Evolutionary conservation across 2,329 filamentous ascomycete species (phyloP), one percentile per base, ranked within the genome.

Genomic region (Botrytis medusae): DNA sequence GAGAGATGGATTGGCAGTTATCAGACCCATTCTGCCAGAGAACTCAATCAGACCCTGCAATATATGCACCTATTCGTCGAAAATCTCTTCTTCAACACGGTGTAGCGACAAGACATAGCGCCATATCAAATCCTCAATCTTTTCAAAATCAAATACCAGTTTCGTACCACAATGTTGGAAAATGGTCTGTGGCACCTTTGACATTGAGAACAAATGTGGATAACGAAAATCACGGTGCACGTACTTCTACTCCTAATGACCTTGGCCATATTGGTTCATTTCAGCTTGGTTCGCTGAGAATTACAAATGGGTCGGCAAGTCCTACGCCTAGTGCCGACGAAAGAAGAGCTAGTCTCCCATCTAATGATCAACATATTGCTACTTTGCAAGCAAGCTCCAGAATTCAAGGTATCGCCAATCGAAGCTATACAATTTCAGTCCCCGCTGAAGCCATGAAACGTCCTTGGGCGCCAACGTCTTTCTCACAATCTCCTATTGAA

Each of bases 221-320:
- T 25, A 61, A 46, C 40, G 48, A 69, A 61, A 69, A 57, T 48
- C 48, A 37, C 20, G 72, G 48, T 29, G 72, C 77, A n/a, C 76
- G 80, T 71, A 77, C 78, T 25, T 75, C 77, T 72, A 88, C 87
- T 1, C 86, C 89, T 0, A 86, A 82, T 59, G 88, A 90, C 37
- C 80, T 83, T 42, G 85, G 84, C 74, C 88, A 90, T 63, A 85
- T 89, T 46, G 89, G 89, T 4, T 87, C 85, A 18, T 91, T 90
- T 78, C 89, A 89, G 78, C 85, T 90, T 71, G 90, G 90, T 2
- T 88, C 88, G 2, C 78, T 91, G 68, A 86, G 88, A 51, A 90
- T 91, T 72, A 90, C 84, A 34, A 91, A 91, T 79, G 89, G 88
- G 22, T 82, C 83, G 4, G 84, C 82, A 1, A 87, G 85, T 73